Evolutionary conservation across 1,284 basidiomycete genomes (phyloP), one percentile per base, ranked within the genome.

Genomic region (Heterobasidion parviporum): DNA sequence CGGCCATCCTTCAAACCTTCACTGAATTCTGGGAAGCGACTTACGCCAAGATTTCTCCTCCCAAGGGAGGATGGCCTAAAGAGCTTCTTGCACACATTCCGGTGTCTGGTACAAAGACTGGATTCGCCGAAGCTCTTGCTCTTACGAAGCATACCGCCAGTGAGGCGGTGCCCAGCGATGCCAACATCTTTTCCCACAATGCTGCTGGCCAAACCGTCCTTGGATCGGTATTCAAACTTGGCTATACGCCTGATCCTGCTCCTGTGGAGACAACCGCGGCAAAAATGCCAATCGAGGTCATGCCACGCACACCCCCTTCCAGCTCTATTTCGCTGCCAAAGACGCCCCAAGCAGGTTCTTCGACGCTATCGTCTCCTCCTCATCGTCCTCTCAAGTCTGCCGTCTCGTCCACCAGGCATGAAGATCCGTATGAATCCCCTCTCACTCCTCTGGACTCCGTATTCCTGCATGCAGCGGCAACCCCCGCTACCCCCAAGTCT

Each of bases 1-100:
- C 57, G 0, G 66, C 69, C 6, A 65, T 72, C 2, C 60, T 63
- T 10, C 76, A 80, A 6, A 73, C 79, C 1, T 86, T 89, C 62
- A 64, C 66, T 6, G 77, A 79, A 36, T 83, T 83, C 63, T 88
- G 86, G 86, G 65, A 72, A 15, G 62, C 68, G 1, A 72, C 72
- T 1, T 85, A 74, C 55, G 72, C 71, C 9, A 56, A 66, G 2
- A 41, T 70, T 18, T 57, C 70, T 6, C 67, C 73, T 15, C 81
- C 82, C 1, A 58, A 64, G 8, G 62, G 62, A 1, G 80, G 77
- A 5, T 87, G 83, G 82, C 74, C 81, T 0, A 65, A 66, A 26
- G 66, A 71, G 50, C 70, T 84, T 45, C 70, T 56, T 34, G 43
- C 47, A 50, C 47, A 53, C 56, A 38, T 57, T 52, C 48, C 51